Evolutionary conservation across 2,329 filamentous ascomycete species (phyloP), one percentile per base, ranked within the genome.

Genomic region (Aspergillus hortae): DNA sequence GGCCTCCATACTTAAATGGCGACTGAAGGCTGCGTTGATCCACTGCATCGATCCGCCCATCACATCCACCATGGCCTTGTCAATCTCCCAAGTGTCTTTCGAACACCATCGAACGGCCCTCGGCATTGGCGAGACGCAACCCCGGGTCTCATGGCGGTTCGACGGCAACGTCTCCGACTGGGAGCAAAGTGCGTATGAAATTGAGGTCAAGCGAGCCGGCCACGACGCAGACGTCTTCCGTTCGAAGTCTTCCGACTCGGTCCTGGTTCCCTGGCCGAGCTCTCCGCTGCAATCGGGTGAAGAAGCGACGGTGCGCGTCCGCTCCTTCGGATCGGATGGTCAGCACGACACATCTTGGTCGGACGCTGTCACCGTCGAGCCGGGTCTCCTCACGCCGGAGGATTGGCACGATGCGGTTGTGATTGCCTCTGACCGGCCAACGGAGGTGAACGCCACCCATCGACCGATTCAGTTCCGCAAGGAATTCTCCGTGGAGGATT

Each of bases 381-480:
- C 63, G 2, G 70, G 66, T 3, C 53, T 74, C 2, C 57, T 74
- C 4, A 43, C 51, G 7, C 46, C 45, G 4, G 53, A 59, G 1
- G 67, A 73, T 44, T 73, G 70, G 54, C 52, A 52, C 65, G 61
- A 41, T 6, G 55, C 57, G 6, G 44, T 48, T 14, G 66, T 60
- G 38, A 63, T 60, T 45, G 61, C 50, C 6, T 61, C 59, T 35
- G 59, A 61, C 9, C 47, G 53, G 6, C 33, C 54, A 14, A 56
- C 55, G 1, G 58, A 61, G 19, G 55, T 60, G 14, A 58, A 66
- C 43, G 52, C 49, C 3, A 53, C 65, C 2, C 53, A 65, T 12
- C 59, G 58, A 41, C 70, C 71, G 0, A 48, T 68, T 1, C 57
- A 64, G 7, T 73, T 75, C 49, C 56, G 69, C n/a, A 71, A 70